A percentile compares a stretch with the other conserved stretches of the same genome.
Conservation (phyloP, 2,329 filamentous ascomycete species). For the Penicillium sp. region DNA sequence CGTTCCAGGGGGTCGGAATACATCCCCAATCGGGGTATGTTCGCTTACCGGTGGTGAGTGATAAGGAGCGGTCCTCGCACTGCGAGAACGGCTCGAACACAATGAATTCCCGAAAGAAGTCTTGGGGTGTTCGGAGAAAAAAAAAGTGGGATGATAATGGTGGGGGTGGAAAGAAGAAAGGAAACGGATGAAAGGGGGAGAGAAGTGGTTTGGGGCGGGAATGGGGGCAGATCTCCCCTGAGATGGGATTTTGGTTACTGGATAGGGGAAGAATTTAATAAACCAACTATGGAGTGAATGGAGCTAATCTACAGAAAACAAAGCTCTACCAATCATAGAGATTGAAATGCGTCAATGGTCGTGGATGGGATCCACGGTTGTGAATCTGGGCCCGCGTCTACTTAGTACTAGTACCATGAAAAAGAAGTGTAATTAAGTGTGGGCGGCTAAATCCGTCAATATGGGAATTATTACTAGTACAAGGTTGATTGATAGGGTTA, state of each 20-base stretch:
- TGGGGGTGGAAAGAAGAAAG: slow-evolving; percentile 9
- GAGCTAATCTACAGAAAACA: slow-evolving; percentile 26
- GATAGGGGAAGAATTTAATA: neutral
- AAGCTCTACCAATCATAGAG: slow-evolving; percentile 17
- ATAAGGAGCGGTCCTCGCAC: slow-evolving; percentile 23
- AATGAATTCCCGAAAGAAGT: slow-evolving; percentile 4
- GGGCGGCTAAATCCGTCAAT: neutral
- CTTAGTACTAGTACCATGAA: neutral
- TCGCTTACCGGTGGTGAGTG: slow-evolving; percentile 4
- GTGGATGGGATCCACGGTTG: slow-evolving; percentile 1
- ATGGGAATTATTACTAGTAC: neutral
- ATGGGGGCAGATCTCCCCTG: slow-evolving; percentile 4
- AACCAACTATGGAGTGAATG: neutral
- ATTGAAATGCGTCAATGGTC: neutral
- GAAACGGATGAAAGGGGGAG: slow-evolving; percentile 9
- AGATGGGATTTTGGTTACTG: neutral
- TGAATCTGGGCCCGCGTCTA: neutral
- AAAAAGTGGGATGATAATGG: slow-evolving; percentile 11
- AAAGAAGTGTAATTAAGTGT: neutral
- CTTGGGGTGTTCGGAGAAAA: neutral
- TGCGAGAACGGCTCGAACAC: slow-evolving; percentile 22
- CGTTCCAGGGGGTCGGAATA: neutral
- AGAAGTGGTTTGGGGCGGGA: slow-evolving; percentile 19
- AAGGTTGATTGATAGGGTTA: no score
- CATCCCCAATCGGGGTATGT: slow-evolving; percentile 1